Evolutionary conservation across 176 grass and related monocot species (phyloP), one percentile per base, ranked within the genome.

Genomic region (Oryza glumipatula): DNA sequence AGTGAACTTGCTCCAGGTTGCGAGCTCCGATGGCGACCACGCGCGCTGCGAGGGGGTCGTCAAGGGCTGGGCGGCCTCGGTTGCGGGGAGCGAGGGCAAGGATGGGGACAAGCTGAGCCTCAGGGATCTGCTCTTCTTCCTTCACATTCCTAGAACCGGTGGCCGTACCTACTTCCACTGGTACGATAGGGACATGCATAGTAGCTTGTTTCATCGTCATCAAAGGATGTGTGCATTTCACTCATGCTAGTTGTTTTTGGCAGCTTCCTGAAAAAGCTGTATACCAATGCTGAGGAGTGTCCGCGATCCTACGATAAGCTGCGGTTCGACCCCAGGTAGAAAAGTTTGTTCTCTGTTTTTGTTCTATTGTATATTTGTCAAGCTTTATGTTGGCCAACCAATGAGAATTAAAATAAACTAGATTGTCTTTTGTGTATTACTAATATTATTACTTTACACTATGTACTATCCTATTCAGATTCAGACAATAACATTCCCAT

Each of bases 121-220:
- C 32, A 94, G 89, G 76, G 97, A 99, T 81, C 63, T 99, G 73
- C 86, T 99, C 80, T 94, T 99, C 89, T 99, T 99, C 83, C 88
- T 99, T 14, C 97, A 99, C 64, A 89, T 99, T 76, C 97, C 97
- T 3, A 86, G 97, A 61, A 99, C 97, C 33, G 97, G 97, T 46
- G 97, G 97, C 2, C 91, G 97, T 26, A 88, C 97, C 72, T 99
- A 96, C 48, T 96, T 91, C 33, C 94, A 99, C 77, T 99, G 97
- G 97, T 99, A 83, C 15, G 60, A 8, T 67, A 16, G 19, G 45
- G 13, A 1, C 1, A 28, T 28, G 24, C 24, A 26, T 26, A 61
- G 15, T 21, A 9, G 21, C 77, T 73, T 24, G 44, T 7, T 77
- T 68, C 12, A 33, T 82, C 14, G n/a, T 67, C 38, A 5, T 46